These are phyloP conservation scores for Pelargonium citronellum DNA, from an alignment of 441 rosid species.

Conservation along the genomic window DNA sequence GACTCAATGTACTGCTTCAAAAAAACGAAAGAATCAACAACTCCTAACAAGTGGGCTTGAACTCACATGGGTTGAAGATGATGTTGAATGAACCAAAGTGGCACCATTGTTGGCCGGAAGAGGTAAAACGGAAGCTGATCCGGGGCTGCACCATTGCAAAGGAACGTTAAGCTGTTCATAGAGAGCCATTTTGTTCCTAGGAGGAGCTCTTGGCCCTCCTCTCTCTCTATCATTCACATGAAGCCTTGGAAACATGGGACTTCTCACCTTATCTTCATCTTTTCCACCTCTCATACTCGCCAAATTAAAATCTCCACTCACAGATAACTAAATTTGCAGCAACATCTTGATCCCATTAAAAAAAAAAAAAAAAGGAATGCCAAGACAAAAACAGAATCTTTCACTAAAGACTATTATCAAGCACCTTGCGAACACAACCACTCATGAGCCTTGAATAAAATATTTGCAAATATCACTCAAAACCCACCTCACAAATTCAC, in stretches of 20 bases:
- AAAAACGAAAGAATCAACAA: too few species aligned
- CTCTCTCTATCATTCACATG: constrained; percentile 80
- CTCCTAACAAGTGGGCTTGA: too few species aligned
- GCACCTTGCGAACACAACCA: not conserved
- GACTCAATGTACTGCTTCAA: too few species aligned
- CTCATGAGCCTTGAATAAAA: not conserved
- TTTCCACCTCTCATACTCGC: constrained; percentile 59
- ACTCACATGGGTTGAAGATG: too few species aligned
- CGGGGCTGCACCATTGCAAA: constrained; percentile 59
- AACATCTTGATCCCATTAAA: not conserved
- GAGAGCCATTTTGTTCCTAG: constrained; percentile 96
- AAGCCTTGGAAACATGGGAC: constrained; percentile 86
- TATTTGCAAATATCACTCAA: too few species aligned
- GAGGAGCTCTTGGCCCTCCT: constrained; percentile 92
- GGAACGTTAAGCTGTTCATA: constrained; percentile 86
- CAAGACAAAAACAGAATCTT: not conserved
- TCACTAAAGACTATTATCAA: constrained; percentile 10
- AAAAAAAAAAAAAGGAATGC: not conserved
- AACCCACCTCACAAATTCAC: constrained; percentile 17
- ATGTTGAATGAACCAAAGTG: too few species aligned
- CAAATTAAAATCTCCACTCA: too few species aligned
- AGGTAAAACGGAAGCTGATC: constrained; percentile 42
- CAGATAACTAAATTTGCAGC: too few species aligned
- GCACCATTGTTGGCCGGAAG: constrained; percentile 26
- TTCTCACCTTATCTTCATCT: constrained; percentile 54